Evolutionary conservation across 768 basidiomycete genomes (phyloP).

Genomic region (Termitomyces sp.): DNA sequence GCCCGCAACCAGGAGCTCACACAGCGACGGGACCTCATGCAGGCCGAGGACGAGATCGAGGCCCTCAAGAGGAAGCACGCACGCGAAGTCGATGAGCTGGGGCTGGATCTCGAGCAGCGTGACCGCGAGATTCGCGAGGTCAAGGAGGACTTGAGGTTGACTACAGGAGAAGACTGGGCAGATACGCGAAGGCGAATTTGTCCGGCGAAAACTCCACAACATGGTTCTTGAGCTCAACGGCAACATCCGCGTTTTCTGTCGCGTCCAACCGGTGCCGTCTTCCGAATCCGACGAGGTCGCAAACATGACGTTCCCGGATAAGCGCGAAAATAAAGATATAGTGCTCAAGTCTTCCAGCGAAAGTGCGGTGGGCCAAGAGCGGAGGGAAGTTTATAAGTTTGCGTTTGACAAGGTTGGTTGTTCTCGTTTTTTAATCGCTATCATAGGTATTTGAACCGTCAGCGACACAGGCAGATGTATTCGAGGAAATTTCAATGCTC

Average conservation of each 20-base stretch:
- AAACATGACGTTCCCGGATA: constrained; percentile 63
- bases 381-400: constrained; percentile 78
- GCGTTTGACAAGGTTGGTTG: constrained; percentile 71
- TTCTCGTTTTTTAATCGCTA: constrained; percentile 5
- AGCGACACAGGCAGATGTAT: constrained; percentile 77
- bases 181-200: constrained; percentile 68
- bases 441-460: constrained; percentile 76
- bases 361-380: constrained; percentile 76
- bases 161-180: constrained; percentile 64
- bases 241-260: constrained; percentile 88
- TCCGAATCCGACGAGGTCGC: constrained; percentile 49
- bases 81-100: constrained; percentile 66
- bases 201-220: constrained; percentile 82
- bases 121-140: constrained; percentile 67
- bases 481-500: constrained; percentile 90
- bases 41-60: constrained; percentile 54
- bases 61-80: constrained; percentile 55
- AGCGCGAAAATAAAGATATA: constrained; percentile 74
- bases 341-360: constrained; percentile 63
- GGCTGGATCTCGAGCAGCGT: constrained; percentile 58
- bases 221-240: constrained; percentile 93
- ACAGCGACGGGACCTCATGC: constrained; percentile 62
- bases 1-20: constrained; percentile 58
- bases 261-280: constrained; percentile 72
- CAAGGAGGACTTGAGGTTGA: constrained; percentile 60